Conservation (phyloP, 140 eudicot species). For the Eryngium alpinum region DNA sequence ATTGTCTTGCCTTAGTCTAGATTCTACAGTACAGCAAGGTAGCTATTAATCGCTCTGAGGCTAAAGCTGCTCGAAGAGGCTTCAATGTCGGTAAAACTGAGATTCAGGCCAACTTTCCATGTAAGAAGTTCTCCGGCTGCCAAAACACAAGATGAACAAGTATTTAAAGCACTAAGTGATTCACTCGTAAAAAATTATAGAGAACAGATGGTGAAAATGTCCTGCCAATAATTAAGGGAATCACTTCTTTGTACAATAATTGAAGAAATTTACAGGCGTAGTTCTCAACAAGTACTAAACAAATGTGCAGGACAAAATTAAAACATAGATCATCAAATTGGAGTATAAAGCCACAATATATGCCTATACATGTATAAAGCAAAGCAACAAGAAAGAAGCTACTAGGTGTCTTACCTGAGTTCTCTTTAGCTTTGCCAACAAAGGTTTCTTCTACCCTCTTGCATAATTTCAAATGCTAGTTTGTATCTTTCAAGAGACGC, state of each 20-base stretch:
- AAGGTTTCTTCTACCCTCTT: constrained; percentile 21
- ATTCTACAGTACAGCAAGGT: not conserved
- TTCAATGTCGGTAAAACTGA: not conserved
- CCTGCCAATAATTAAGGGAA: not conserved
- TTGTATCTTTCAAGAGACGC: constrained; percentile 17
- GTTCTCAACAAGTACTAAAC: not conserved
- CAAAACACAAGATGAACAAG: not conserved
- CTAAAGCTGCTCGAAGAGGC: not conserved
- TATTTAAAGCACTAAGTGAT: not conserved
- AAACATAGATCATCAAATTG: not conserved
- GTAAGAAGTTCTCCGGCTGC: not conserved
- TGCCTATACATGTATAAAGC: too few relatives aligned
- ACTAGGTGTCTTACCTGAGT: not conserved
- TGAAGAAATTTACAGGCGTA: not conserved
- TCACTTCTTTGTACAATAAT: not conserved
- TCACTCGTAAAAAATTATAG: not conserved
- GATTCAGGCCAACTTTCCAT: not conserved
- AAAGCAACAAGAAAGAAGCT: not conserved
- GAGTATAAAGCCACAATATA: not conserved
- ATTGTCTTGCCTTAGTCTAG: not conserved
- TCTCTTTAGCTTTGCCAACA: constrained; percentile 14
- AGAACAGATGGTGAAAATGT: not conserved
- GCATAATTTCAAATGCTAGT: constrained; percentile 21
- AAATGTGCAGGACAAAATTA: too few relatives aligned
- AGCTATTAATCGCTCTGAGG: not conserved